Evolutionary conservation across 2,329 filamentous ascomycete genomes (phyloP), one percentile per base, ranked within the genome.

Genomic region (Grosmannia huntii): DNA sequence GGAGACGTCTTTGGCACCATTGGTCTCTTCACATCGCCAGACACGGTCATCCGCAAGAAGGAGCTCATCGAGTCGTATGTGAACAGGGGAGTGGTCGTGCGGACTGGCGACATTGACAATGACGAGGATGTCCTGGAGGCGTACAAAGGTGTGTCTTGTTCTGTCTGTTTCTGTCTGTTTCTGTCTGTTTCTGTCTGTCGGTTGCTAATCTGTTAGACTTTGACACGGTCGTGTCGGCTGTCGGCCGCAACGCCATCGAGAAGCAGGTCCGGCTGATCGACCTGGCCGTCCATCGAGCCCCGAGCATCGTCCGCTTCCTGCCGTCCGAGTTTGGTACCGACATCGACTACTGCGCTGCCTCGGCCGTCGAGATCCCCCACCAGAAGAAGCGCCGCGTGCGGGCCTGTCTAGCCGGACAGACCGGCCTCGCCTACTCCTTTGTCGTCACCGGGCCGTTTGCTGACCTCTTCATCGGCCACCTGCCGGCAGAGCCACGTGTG

Each of bases 231-330:
- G 60, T 62, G 0, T 62, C 60, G 2, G 60, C 60, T 1, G 53
- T 62, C 12, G 60, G 60, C 25, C 58, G 60, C 31, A 59, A 57
- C 31, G 57, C 58, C 25, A 62, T 62, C 27, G 60, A 62, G 48
- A 62, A 60, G 60, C 58, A 62, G 33, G 31, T 55, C 16, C 58
- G 58, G 48, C 57, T 60, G 5, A 60, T 62, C 33, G 50, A 48
- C 6, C 57, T 62, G 38, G 38, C 38, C 1, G 81, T 82, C 25
- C 76, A 78, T 51, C 73, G 73, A 23, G 68, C 70, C n/a, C 55
- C 58, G 23, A 73, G 71, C 41, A 75, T 84, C 21, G 73, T 74
- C 56, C 76, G 76, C 68, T 84, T 84, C 71, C 44, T 62, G 25
- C 60, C 60, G 2, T 62, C 60, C 44, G 60, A 62, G 49, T 62